phyloP scores from a whole-genome alignment of 2,329 filamentous ascomycete species.

The Venturiaceae sp. region DNA sequence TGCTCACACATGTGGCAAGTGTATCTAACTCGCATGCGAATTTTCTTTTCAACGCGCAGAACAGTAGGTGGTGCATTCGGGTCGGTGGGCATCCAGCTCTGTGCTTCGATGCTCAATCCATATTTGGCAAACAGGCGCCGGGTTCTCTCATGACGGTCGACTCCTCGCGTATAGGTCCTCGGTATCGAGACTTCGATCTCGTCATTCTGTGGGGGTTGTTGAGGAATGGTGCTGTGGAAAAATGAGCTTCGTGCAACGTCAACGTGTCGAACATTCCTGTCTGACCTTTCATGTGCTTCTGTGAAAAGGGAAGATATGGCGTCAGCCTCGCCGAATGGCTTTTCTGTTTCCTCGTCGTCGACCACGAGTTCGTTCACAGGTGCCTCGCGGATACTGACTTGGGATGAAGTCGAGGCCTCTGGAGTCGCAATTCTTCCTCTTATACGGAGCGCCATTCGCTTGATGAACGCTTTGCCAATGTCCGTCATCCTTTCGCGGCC shows the following conservation, averaged over 20 bases:
- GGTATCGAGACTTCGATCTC: neutral
- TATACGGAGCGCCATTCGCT: neutral
- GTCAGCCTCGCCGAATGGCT: neutral
- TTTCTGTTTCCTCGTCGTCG: neutral
- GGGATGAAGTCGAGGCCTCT: neutral
- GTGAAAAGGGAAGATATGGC: neutral
- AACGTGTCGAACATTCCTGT: neutral
- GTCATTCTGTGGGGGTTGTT: neutral
- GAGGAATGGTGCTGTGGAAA: neutral
- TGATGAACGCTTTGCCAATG: neutral
- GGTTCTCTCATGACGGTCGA: neutral
- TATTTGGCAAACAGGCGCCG: neutral
- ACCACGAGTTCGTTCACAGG: neutral
- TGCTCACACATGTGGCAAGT: conserved; percentile 1
- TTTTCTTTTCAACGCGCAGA: conserved; percentile 5
- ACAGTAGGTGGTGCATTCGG: neutral
- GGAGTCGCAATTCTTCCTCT: neutral
- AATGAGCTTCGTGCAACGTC: neutral
- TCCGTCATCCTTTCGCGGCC: neutral
- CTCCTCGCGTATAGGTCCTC: neutral
- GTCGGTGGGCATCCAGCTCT: neutral
- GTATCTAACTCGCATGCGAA: conserved; percentile 5
- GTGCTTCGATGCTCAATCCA: conserved; percentile 1
- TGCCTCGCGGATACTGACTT: neutral
- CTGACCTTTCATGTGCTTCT: neutral